A percentile compares a stretch with the other conserved stretches of the same genome.
These are phyloP conservation scores for Phytophthora cactorum DNA, from an alignment of 352 stramenopile species.

Conservation along the genomic window DNA sequence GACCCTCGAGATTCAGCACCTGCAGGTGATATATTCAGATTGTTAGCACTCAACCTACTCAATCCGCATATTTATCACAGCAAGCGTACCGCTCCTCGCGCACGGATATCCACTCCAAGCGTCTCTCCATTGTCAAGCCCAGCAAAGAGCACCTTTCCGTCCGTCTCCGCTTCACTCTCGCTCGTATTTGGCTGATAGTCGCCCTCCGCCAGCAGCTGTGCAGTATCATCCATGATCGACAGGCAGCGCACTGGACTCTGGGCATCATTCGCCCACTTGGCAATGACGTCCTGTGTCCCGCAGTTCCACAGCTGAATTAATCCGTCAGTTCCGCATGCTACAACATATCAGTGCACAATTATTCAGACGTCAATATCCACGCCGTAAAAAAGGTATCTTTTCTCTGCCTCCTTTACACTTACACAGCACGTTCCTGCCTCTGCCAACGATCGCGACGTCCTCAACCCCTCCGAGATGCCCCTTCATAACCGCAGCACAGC, in stretches of 20 bases:
- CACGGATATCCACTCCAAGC: conserved; percentile 66
- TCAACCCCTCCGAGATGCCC: conserved; percentile 64
- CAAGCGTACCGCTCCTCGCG: conserved; percentile 41
- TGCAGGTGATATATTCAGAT: conserved; percentile 9
- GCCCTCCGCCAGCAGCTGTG: conserved; percentile 14
- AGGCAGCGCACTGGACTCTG: conserved; percentile 61
- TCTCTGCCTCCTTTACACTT: conserved; percentile 16
- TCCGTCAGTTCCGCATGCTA: conserved; percentile 67
- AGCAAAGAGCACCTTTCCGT: conserved; percentile 68
- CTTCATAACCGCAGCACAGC: conserved; percentile 63
- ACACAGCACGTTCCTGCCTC: conserved; percentile 79
- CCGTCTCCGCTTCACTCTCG: conserved; percentile 58
- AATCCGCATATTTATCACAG: neutral
- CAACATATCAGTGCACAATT: conserved; percentile 10
- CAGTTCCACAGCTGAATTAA: conserved; percentile 75
- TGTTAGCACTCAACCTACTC: neutral
- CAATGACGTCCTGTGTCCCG: conserved; percentile 57
- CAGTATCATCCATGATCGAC: conserved; percentile 48
- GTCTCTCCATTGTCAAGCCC: conserved; percentile 68
- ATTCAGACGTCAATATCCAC: neutral
- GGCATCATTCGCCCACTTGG: conserved; percentile 67
- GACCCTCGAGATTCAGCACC: conserved; percentile 49
- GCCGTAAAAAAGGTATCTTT: conserved; percentile 4
- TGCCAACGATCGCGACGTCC: conserved; percentile 67
- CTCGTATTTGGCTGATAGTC: conserved; percentile 16